phyloP scores from a whole-genome alignment of 192 early-diverging fungal genomes.

The Coemansia sp. region DNA sequence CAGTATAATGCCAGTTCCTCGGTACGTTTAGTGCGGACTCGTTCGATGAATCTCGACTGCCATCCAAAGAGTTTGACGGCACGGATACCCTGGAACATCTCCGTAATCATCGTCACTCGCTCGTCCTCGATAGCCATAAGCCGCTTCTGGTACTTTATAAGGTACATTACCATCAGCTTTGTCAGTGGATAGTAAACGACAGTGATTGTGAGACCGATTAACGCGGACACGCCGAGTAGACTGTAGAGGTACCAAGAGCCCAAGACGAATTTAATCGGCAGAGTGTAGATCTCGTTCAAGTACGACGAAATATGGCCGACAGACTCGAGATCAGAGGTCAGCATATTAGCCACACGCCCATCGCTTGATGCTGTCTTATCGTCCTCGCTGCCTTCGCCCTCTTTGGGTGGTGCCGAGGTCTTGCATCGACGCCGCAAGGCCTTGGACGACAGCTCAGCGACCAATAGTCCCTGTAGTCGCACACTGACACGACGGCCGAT shows the following conservation, averaged over 20 bases:
- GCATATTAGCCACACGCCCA: conserved; percentile 71
- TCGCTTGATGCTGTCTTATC: conserved; percentile 53
- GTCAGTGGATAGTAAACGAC: conserved; percentile 65
- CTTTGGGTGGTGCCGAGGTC: conserved; percentile 33
- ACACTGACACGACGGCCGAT: conserved; percentile 70
- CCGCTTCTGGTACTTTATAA: conserved; percentile 59
- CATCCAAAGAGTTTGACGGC: conserved; percentile 94
- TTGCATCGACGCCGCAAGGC: conserved; percentile 63
- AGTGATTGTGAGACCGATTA: conserved; percentile 77
- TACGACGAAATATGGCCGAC: conserved; percentile 63
- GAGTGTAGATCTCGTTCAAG: conserved; percentile 65
- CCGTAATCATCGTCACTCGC: conserved; percentile 79
- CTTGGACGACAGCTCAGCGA: conserved; percentile 72
- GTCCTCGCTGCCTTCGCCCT: conserved; percentile 34
- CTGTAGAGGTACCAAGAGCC: conserved; percentile 72
- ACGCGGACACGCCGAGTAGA: conserved; percentile 79
- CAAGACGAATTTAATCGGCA: conserved; percentile 68
- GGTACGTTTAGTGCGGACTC: conserved; percentile 66
- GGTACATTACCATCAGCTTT: conserved; percentile 59
- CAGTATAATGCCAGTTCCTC: conserved; percentile 64
- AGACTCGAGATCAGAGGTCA: conserved; percentile 72
- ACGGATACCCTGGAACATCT: conserved; percentile 87
- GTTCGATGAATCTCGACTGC: conserved; percentile 73
- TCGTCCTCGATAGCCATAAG: conserved; percentile 70
- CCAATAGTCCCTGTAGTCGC: conserved; percentile 62